Base-by-base conservation (phyloP, 1,284 basidiomycete genomes). In the Volvariella volvacea region DNA sequence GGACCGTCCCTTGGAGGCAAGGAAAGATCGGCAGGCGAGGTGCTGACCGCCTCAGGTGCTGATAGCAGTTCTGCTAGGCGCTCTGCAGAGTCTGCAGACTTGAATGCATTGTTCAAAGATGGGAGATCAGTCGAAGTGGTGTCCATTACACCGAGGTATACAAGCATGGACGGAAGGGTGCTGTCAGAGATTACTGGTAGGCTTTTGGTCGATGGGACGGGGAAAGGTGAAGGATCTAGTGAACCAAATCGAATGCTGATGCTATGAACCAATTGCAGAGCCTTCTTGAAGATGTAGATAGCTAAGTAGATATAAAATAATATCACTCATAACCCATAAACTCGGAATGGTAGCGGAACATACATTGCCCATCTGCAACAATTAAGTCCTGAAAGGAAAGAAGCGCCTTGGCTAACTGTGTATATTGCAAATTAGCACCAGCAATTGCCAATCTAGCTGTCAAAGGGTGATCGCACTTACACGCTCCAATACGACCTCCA, bases 271-370 rank as follows among this genome's bases (percentile, higher is more conserved):
- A 94, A 74, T 62, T 92, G 89, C 22, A 94, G 68, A 1, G 88
- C 90, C 56, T 93, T 92, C 63, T 92, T 93, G 72, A 91, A 89
- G 56, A 89, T 76, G 62, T 89, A 92, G 8, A 92, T 74, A 6
- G 77, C 87, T 89, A 52, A 40, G 53, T 31, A 39, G 17, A 17
- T 47, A 10, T 34, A 34, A 22, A 37, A 25, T n/a, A 6, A n/a
- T n/a, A 41, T 25, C 15, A 30, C 42, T 48, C n/a, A 28, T 44
- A 39, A 31, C 28, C 33, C 22, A 25, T 33, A 28, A 16, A 25
- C 43, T 25, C 17, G 33, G 39, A 44, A 20, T 48, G 50, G 33
- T 21, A 38, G 48, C 30, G 43, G 14, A 19, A 43, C 42, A 59
- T 56, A 88, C 87, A 73, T 59, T 74, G 65, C 21, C 70, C 77